Evolutionary conservation across 306 rosid species (phyloP), one percentile per base, ranked within the genome.

Genomic region (Corylus heterophylla): DNA sequence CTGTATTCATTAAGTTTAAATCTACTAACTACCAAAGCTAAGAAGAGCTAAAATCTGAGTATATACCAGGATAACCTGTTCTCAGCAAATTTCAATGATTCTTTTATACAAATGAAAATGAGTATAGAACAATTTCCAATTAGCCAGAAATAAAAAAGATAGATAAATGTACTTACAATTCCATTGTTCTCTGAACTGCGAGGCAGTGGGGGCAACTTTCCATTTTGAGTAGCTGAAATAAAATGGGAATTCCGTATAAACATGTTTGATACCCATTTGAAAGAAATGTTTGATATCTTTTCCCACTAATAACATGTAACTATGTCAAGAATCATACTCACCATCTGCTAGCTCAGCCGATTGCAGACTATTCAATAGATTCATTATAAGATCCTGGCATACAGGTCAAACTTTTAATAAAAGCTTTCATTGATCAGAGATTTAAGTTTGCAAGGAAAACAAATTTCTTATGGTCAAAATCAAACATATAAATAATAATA

Each of bases 101-200:
- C 45, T 31, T 35, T 37, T 64, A 17, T 35, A 31, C 13, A 35
- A 35, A 64, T 31, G 48, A 37, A 64, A 64, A 31, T 64, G 12
- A 37, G n/a, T 35, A 7, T 3, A 64, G 14, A 64, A 37, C 22
- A 16, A 39, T 7, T 16, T 35, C 70, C 70, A 16, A 64, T 7
- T 64, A 35, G 12, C 20, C 48, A 64, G 20, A 37, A 64, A 27
- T 12, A 22, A 27, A 59, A 59, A 16, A 55, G 22, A 74, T 74
- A 55, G 69, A 72, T 18, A 78, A 81, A 58, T 11, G 25, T 56
- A 75, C 98, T 86, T 83, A 95, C 98, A 87, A 8, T 89, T 83
- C 98, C 98, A 80, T 94, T 92, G 86, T 88, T 88, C 83, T 96
- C 99, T 25, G 87, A 85, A 91, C 84, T 76, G 81, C 88, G 96